Evolutionary conservation across 805 yeast species (phyloP), one percentile per base, ranked within the genome.

Genomic region (Saturnispora bothae): DNA sequence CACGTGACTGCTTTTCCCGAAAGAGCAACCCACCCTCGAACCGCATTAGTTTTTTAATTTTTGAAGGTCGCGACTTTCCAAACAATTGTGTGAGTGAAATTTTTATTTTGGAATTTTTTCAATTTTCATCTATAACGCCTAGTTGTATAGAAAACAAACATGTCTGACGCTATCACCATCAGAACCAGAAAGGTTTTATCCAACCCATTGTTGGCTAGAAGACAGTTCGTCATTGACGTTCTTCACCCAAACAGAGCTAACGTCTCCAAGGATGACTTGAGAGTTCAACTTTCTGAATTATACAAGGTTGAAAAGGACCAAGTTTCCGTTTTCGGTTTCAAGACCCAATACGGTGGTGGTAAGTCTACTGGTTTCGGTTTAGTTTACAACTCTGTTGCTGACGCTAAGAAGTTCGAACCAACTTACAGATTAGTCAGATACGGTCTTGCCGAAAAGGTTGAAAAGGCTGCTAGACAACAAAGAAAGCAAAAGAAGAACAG

Each of bases 401-500:
- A 88, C 66, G 89, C 95, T 65, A 84, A 88, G 82, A 88, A 79
- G 71, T 89, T 92, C 69, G 99, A 92, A 78, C 99, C 99, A 74
- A 65, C 85, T 56, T 92, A 92, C 94, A 88, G 99, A 76, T 84
- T 85, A 65, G 95, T 92, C 60, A 88, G 99, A 83, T 83, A 84
- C 78, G 97, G 97, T 64, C 78, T 88, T 66, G 96, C 95, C 65
- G 74, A 73, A 59, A 86, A 84, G 80, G 88, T 81, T 63, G 96
- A 89, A 72, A 86, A 85, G 78, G 76, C 95, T 60, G 85, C 96
- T 61, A 88, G 97, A 86, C 96, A 88, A 77, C 98, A 92, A 78
- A 85, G 98, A 80, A 92, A 92, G 74, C 97, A 89, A 78, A 85
- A 83, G 86, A 89, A 92, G 88, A 92, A 92, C 95, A 86, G 96